phyloP scores from a whole-genome alignment of 768 basidiomycete species.

The Naganishia friedmannii region DNA sequence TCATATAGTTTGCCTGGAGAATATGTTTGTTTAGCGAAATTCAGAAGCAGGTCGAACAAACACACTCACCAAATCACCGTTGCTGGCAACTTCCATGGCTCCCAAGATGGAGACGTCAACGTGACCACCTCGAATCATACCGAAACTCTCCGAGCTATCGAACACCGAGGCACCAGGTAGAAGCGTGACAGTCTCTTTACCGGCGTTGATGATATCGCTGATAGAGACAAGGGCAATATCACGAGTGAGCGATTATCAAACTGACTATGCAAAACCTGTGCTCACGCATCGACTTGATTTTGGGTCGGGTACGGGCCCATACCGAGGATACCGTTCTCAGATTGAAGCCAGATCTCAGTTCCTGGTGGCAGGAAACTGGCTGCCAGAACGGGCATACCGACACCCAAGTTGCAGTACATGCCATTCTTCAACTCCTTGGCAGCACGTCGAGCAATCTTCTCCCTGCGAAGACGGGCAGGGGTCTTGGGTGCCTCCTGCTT shows the following conservation, averaged over 20 bases:
- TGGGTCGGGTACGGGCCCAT: constrained; percentile 54
- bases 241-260: not conserved
- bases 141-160: constrained; percentile 90
- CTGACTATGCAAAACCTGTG: not conserved
- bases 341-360: constrained; percentile 53
- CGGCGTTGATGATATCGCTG: constrained; percentile 51
- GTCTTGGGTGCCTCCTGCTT: constrained; percentile 28
- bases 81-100: constrained; percentile 83
- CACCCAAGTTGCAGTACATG: constrained; percentile 53
- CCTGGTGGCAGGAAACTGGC: constrained; percentile 51
- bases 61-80: constrained; percentile 64
- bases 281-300: constrained; percentile 52
- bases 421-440: constrained; percentile 50
- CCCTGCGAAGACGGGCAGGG: constrained; percentile 35
- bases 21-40: constrained; percentile 4
- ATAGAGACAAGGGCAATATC: not conserved
- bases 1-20: constrained; percentile 83
- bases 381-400: constrained; percentile 54
- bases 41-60: not conserved
- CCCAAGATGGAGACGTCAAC: constrained; percentile 90
- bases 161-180: constrained; percentile 88
- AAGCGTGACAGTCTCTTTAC: constrained; percentile 64
- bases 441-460: constrained; percentile 46
- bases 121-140: constrained; percentile 97
- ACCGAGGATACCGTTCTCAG: constrained; percentile 54